Base-by-base conservation (phyloP, 768 basidiomycete species). In the Dioszegia crocea region DNA sequence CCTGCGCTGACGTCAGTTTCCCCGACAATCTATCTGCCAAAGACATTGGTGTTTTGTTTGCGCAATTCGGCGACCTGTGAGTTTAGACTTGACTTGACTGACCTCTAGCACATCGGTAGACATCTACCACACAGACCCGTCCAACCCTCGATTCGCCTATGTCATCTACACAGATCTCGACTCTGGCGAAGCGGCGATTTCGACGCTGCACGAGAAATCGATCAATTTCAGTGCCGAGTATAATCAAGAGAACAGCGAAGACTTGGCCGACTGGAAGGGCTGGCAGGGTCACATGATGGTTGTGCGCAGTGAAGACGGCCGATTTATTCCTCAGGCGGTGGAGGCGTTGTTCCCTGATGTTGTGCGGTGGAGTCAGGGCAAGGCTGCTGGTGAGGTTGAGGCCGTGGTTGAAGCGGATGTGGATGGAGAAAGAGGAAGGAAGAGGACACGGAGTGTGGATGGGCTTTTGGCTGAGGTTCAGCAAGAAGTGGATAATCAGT, bases 21-120 rank as follows among this genome's bases (percentile, higher is more conserved):
- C 73, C 73, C 4, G 64, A 67, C 14, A 56, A 59, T 4, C 68
- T 65, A 2, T 70, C 73, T 2, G 68, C 73, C 11, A 67, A 68
- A 54, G 75, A 76, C 52, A 58, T 76, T 14, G 75, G 71, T 19
- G 69, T 76, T 6, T 59, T 76, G 4, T 76, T 76, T 36, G 68
- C 71, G 5, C 73, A 76, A 40, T 76, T 67, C 45, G 75, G 75
- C 6, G 49, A 67, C 36, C 68, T 76, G 75, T 74, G 49, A 69
- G 73, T 63, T 8, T 24, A 1, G 2, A 24, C 11, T 21, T 8
- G 19, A 21, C 21, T 9, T 5, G 17, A 29, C 56, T 64, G 29
- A 61, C 33, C n/a, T 10, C 19, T 59, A 76, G 73, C 40, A 54
- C 65, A 6, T 66, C 73, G 9, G 73, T 76, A 40, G 75, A 76